These are phyloP conservation scores for Zygoascus tannicola DNA, from an alignment of 805 yeast genomes.

Conservation along the genomic window DNA sequence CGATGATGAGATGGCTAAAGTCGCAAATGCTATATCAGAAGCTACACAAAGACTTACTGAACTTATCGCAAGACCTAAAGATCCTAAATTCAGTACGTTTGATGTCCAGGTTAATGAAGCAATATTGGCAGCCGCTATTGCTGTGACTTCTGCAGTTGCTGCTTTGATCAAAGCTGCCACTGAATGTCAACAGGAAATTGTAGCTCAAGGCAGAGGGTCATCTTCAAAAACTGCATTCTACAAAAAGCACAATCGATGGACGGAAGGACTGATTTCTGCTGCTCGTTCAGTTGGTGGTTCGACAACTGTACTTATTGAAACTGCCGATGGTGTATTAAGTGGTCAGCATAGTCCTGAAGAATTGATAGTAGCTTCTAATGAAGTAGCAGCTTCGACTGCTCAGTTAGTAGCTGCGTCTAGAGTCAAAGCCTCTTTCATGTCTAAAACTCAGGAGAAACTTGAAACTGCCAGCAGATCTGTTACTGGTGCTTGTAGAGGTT, in stretches of 20 bases:
- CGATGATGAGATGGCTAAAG: conserved; percentile 61
- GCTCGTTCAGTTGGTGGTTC: conserved; percentile 79
- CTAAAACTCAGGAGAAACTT: conserved; percentile 64
- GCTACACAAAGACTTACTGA: conserved; percentile 54
- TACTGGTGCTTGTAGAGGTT: conserved; percentile 61
- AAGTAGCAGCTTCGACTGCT: conserved; percentile 86
- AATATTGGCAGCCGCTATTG: conserved; percentile 65
- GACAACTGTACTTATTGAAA: conserved; percentile 68
- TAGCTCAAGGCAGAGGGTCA: conserved; percentile 56
- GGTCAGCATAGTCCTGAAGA: conserved; percentile 64
- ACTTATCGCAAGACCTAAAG: conserved; percentile 40
- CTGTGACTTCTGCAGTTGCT: conserved; percentile 70
- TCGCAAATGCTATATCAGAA: conserved; percentile 57
- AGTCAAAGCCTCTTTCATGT: conserved; percentile 69
- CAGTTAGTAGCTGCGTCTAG: conserved; percentile 88
- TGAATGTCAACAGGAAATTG: conserved; percentile 75
- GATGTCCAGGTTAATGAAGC: conserved; percentile 68
- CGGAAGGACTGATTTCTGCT: conserved; percentile 86
- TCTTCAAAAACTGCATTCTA: conserved; percentile 65
- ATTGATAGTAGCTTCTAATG: conserved; percentile 81
- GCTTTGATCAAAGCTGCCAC: conserved; percentile 65
- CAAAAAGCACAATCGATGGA: conserved; percentile 84
- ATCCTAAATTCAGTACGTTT: conserved; percentile 44
- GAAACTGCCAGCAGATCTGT: conserved; percentile 64
- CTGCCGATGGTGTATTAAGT: conserved; percentile 77